Base-by-base conservation (phyloP, 2,329 filamentous ascomycete species). In the Penicillium sp. region DNA sequence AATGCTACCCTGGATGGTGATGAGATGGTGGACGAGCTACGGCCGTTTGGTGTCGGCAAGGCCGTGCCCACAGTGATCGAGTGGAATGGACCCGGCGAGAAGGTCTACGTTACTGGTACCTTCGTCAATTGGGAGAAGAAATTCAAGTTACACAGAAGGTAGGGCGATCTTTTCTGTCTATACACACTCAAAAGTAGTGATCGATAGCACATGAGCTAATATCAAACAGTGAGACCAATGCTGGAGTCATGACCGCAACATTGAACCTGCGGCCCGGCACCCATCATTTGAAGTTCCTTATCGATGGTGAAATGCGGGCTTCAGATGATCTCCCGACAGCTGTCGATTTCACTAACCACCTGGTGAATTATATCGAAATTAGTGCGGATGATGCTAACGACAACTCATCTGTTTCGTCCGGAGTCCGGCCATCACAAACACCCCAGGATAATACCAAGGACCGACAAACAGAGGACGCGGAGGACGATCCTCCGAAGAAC, bases 51-150 rank as follows among this genome's bases (percentile, higher is more conserved):
- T 74, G 86, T 86, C 19, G 84, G 88, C 60, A 89, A 90, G 39
- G 90, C 90, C 8, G 90, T 98, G 43, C 90, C 91, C 2, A 96
- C 91, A 1, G 80, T 84, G 56, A 86, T 99, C 57, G 90, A 96
- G 75, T 99, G 95, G 95, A 84, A 84, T 63, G 84, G 86, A 9
- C 86, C 86, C 52, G 93, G 90, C 57, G 90, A 96, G 56, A 96
- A 93, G 75, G 86, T 98, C 62, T 99, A 96, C 73, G 92, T 99
- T 46, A 99, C 95, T 0, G 93, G 93, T 63, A 98, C 95, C 21
- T 97, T 98, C 71, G 96, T 96, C 67, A 90, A 93, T 73, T 99
- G 95, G 95, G 92, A 96, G 76, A 89, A 90, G 73, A 98, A 98
- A 77, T 96, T 93, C 73, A 86, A 90, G 66, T 80, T 99, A 70